A percentile compares a stretch with the other conserved stretches of the same genome.
Evolutionary conservation across 176 grass and related monocot species (phyloP).

Genomic region (Neostapfia colusana): DNA sequence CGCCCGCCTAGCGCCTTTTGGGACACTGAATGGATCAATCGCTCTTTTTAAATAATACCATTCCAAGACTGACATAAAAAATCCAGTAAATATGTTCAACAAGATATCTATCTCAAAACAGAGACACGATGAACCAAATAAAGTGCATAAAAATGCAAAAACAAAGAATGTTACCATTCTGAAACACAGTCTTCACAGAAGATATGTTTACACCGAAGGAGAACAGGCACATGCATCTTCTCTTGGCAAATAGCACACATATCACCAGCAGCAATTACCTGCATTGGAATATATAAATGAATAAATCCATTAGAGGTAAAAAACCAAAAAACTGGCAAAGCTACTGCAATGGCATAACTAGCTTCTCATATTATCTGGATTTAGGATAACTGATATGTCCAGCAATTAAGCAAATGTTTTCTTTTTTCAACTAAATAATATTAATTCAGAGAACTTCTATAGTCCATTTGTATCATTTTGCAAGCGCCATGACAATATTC

Average conservation of each 20-base stretch:
- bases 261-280: constrained; percentile 83
- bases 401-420: neutral
- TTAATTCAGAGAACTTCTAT: constrained; percentile 16
- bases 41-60: constrained; percentile 11
- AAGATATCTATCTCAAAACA: constrained; percentile 10
- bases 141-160: constrained; percentile 22
- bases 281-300: constrained; percentile 34
- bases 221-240: constrained; percentile 81
- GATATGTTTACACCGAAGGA: constrained; percentile 96
- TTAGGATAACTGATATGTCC: neutral
- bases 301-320: neutral
- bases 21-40: no score
- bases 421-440: constrained; percentile 15
- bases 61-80: constrained; percentile 9
- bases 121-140: constrained; percentile 15
- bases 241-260: constrained; percentile 98
- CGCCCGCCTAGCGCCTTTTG: no score
- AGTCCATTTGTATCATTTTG: neutral
- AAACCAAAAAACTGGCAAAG: neutral
- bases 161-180: constrained; percentile 67
- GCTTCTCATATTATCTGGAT: neutral
- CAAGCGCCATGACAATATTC: constrained; percentile 4
- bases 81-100: constrained; percentile 15
- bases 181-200: constrained; percentile 94
- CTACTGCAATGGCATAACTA: neutral